Conservation (phyloP, 2,329 filamentous ascomycete genomes). For the Sclerotinia glacialis region DNA sequence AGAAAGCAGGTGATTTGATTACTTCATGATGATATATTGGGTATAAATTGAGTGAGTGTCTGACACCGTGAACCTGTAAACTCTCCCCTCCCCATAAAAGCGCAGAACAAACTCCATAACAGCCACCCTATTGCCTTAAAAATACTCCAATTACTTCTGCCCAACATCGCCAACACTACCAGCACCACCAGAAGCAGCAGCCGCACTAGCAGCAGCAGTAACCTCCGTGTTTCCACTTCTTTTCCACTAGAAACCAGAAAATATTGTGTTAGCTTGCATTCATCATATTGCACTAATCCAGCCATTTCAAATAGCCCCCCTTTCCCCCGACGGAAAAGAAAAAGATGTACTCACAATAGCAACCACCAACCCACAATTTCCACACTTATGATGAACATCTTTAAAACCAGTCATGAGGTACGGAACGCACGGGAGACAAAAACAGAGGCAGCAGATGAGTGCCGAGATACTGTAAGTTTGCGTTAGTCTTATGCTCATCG, state of each 20-base stretch:
- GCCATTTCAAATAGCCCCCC: too few relatives aligned
- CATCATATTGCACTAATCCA: too few relatives aligned
- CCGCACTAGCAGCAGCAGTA: not conserved
- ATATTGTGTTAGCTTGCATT: not conserved
- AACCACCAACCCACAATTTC: not conserved
- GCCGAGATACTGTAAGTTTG: not conserved
- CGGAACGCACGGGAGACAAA: not conserved
- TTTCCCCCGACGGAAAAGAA: too few relatives aligned
- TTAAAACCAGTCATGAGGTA: not conserved
- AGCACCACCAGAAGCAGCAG: not conserved
- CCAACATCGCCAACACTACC: not conserved
- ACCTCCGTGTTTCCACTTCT: slow-evolving; percentile 2
- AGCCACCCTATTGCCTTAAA: not conserved
- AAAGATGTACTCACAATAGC: not conserved
- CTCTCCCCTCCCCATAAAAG: not conserved
- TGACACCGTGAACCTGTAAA: not conserved
- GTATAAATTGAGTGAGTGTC: not conserved
- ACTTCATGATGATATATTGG: not conserved
- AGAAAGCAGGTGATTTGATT: too few relatives aligned
- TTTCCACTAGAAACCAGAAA: not conserved
- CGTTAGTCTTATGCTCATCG: not conserved
- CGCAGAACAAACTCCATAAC: not conserved
- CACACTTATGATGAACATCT: slow-evolving; percentile 10
- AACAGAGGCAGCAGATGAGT: not conserved
- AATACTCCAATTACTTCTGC: not conserved